Base-by-base conservation (phyloP, 1,139 yeast genomes). In the Sugiyamaella sp. region DNA sequence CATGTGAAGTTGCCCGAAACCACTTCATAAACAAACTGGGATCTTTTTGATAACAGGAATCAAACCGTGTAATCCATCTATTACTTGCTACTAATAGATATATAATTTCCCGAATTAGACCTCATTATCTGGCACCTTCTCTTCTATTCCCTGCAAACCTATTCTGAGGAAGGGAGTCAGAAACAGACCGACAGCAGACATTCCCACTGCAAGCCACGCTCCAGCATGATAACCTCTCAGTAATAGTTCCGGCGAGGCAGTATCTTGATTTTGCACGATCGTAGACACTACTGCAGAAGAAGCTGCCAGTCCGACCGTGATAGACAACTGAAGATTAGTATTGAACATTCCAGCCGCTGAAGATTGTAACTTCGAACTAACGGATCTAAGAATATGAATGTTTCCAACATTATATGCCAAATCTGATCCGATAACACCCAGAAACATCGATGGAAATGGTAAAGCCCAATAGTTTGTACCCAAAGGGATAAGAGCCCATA, bases 311-410 rank as follows among this genome's bases (percentile, higher is more conserved):
- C 77, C 78, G 10, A 75, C 67, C 1, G 77, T 63, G 0, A 71
- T 65, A 33, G 75, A 64, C 17, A 76, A 59, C 55, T 75, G 77
- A 27, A 70, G 59, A 43, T 71, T 65, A 1, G 78, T 76, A 57
- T 75, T 76, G 58, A 76, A 76, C 4, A 76, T 66, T 2, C 79
- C 79, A 1, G 77, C 77, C 2, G 79, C 80, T n/a, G 77, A 64
- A 37, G 75, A 70, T 54, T 75, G 78, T 35, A 73, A 57, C 2
- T 63, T 54, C 43, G 64, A 65, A 25, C 71, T 68, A 14, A 76
- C 78, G 0, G 77, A 67, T 3, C 73, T 68, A 41, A 76, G 61
- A 0, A 78, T 66, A 37, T 72, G 70, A 61, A 75, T 65, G 51
- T 74, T 76, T 14, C 72, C 69, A n/a, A 76, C 74, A 55, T 76